Evolutionary conservation across 106 monocot genomes (phyloP).

Genomic region (Alisma plantagoaquatica): DNA sequence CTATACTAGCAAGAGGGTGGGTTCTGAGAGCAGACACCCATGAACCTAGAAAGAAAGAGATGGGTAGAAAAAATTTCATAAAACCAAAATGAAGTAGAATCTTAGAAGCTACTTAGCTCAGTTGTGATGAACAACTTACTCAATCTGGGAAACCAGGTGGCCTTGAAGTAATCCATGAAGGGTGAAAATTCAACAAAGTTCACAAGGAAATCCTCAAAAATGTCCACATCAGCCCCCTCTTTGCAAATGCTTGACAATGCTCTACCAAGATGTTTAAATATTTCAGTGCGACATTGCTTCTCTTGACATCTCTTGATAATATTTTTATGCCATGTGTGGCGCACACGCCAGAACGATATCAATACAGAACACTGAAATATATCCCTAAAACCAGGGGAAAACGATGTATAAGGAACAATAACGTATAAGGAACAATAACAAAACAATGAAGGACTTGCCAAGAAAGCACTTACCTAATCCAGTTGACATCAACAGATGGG

Average conservation of each 20-base stretch:
- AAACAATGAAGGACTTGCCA: too few relatives aligned
- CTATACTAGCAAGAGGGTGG: conserved; percentile 56
- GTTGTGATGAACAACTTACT: conserved; percentile 25
- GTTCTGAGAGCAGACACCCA: conserved; percentile 60
- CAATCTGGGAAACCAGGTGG: conserved; percentile 75
- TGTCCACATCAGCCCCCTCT: conserved; percentile 30
- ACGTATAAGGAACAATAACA: too few relatives aligned
- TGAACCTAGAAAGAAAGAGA: conserved; percentile 27
- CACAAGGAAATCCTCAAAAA: conserved; percentile 53
- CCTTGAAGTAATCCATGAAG: conserved; percentile 85
- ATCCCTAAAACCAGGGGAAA: conserved; percentile 51
- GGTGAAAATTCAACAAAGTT: conserved; percentile 61
- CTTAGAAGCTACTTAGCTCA: background rate
- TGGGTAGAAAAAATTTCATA: too few relatives aligned
- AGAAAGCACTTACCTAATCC: conserved; percentile 71
- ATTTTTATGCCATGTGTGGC: conserved; percentile 87
- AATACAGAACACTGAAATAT: conserved; percentile 75
- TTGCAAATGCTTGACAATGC: conserved; percentile 48
- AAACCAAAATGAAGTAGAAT: conserved; percentile 1
- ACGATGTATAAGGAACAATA: too few relatives aligned
- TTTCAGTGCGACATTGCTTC: conserved; percentile 29
- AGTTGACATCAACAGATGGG: conserved; percentile 53
- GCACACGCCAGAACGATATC: conserved; percentile 78
- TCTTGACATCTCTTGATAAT: conserved; percentile 47
- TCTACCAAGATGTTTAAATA: conserved; percentile 47